phyloP scores from a whole-genome alignment of 2,329 filamentous ascomycete species.

The Fusarium domesticum region DNA sequence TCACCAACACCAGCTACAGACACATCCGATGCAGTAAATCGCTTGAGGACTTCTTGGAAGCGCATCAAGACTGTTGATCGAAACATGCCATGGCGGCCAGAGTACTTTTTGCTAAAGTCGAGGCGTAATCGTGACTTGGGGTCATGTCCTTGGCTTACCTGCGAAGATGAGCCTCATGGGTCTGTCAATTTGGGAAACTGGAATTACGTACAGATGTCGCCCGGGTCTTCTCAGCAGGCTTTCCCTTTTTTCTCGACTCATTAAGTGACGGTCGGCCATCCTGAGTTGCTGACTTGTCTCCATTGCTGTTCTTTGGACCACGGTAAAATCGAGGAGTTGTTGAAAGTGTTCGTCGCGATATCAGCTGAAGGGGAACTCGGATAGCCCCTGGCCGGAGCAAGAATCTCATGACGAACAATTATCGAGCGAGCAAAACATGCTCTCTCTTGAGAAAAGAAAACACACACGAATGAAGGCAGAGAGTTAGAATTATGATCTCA shows the following conservation, averaged over 20 bases:
- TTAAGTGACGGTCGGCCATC: background rate
- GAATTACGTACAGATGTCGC: constrained; percentile 26
- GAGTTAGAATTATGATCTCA: constrained; percentile 3
- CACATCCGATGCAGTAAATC: constrained; percentile 21
- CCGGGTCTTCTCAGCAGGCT: constrained; percentile 7
- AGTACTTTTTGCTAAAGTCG: constrained; percentile 21
- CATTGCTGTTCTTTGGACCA: too few species aligned
- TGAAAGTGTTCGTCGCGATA: constrained; percentile 25
- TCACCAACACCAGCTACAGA: constrained; percentile 31
- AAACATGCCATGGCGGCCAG: constrained; percentile 33
- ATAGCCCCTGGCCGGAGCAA: constrained; percentile 27
- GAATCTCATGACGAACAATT: constrained; percentile 30
- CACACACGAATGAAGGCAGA: constrained; percentile 2
- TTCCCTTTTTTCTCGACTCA: background rate
- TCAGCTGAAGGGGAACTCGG: constrained; percentile 20
- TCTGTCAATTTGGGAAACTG: background rate
- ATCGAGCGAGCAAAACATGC: constrained; percentile 14
- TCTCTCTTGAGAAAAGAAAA: constrained; percentile 4
- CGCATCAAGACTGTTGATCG: constrained; percentile 35
- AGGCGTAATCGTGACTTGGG: constrained; percentile 33
- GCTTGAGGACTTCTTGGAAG: constrained; percentile 36
- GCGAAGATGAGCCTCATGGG: background rate
- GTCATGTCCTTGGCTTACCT: constrained; percentile 36
- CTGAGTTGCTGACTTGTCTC: constrained; percentile 1
- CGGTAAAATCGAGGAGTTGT: constrained; percentile 19